Conservation (phyloP, 495 filamentous ascomycete genomes). For the Bryoglossum gracile region DNA sequence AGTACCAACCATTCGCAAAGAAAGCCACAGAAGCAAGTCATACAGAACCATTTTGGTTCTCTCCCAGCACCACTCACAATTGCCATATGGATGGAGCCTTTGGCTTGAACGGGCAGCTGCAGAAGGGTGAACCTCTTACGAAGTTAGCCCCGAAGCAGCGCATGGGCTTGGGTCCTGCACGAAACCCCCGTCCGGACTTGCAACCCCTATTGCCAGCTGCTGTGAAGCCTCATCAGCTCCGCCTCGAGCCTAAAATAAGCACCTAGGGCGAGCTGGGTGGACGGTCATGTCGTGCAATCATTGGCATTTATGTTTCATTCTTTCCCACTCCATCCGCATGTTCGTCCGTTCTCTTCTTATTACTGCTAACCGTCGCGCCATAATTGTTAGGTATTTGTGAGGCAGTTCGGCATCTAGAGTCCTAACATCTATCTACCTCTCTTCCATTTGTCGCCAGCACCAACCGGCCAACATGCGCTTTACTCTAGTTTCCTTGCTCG, state of each 20-base stretch:
- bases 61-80: too few relatives aligned
- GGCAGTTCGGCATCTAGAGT: too few relatives aligned
- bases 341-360: not conserved
- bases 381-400: too few relatives aligned
- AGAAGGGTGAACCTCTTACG: too few relatives aligned
- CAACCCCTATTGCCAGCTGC: conserved; percentile 1
- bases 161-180: not conserved
- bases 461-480: conserved; percentile 11
- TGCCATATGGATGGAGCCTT: too few relatives aligned
- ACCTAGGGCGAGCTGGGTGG: not conserved
- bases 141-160: too few relatives aligned
- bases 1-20: too few relatives aligned
- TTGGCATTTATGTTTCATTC: not conserved
- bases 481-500: conserved; percentile 11
- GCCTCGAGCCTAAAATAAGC: conserved; percentile 17
- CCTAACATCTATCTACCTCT: not conserved
- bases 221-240: conserved; percentile 10
- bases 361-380: too few relatives aligned
- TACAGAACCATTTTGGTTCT: too few relatives aligned
- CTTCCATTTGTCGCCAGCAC: not conserved
- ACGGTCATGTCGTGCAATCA: not conserved
- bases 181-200: not conserved
- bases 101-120: too few relatives aligned
- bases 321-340: not conserved
- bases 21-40: too few relatives aligned